Conservation (phyloP, 768 basidiomycete species). For the Leccinum fibrillosum region DNA sequence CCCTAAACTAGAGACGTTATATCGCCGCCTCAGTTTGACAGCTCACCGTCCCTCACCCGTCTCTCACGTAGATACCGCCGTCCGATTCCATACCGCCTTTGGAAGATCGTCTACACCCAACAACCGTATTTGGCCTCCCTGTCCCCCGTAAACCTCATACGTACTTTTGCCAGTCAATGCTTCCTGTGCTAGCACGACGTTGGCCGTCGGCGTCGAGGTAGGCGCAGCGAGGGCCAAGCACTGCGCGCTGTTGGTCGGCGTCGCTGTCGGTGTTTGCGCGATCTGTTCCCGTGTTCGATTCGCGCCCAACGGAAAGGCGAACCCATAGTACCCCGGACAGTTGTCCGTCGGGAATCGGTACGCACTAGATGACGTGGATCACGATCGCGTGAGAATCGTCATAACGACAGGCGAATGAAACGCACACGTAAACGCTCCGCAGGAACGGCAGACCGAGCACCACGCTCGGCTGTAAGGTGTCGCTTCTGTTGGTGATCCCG, state of each 20-base stretch:
- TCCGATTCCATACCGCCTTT: conserved; percentile 21
- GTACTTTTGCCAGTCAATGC: background rate
- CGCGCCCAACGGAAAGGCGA: conserved; percentile 28
- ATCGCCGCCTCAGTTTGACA: background rate
- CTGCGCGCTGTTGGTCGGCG: conserved; percentile 23
- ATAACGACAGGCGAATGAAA: background rate
- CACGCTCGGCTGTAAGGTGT: conserved; percentile 12
- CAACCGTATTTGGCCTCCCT: conserved; percentile 7
- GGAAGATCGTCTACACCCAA: conserved; percentile 16
- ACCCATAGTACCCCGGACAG: conserved; percentile 32
- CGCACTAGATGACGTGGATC: conserved; percentile 12
- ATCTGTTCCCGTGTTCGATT: conserved; percentile 28
- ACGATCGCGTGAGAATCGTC: background rate
- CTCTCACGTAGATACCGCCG: conserved; percentile 7
- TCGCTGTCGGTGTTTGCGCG: conserved; percentile 26
- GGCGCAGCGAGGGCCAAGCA: conserved; percentile 25
- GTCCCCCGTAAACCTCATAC: conserved; percentile 16
- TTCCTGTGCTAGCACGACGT: conserved; percentile 14
- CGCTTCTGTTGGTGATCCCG: conserved; percentile 15
- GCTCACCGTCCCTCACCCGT: too few species aligned
- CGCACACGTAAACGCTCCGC: conserved; percentile 31
- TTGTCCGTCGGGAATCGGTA: conserved; percentile 30
- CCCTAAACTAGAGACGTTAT: too few species aligned
- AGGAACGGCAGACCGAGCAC: conserved; percentile 28
- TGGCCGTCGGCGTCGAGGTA: conserved; percentile 27